These are phyloP conservation scores for Suhomyces maxii DNA, from an alignment of 1,139 yeast genomes.

Conservation along the genomic window DNA sequence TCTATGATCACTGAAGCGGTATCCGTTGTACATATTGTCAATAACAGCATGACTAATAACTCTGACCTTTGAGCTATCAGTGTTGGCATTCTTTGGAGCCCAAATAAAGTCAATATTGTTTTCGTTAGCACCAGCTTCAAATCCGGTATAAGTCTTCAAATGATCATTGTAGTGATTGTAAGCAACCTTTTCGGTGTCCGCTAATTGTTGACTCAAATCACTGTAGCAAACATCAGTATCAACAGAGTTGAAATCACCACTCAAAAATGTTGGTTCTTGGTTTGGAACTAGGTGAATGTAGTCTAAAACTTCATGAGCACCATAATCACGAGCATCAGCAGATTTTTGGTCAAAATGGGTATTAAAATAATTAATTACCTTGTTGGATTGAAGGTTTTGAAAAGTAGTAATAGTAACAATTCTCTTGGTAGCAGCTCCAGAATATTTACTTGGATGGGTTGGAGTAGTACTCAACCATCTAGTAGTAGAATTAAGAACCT, in stretches of 20 bases:
- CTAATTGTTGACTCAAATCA: slow-evolving; percentile 22
- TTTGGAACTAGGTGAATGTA: slow-evolving; percentile 29
- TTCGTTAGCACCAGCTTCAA: slow-evolving; percentile 25
- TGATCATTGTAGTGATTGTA: slow-evolving; percentile 24
- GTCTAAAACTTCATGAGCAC: slow-evolving; percentile 32
- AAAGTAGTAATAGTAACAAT: slow-evolving; percentile 42
- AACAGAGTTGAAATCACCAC: slow-evolving; percentile 44
- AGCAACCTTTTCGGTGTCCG: slow-evolving; percentile 24
- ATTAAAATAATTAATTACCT: slow-evolving; percentile 36
- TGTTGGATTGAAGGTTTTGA: slow-evolving; percentile 22
- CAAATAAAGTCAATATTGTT: slow-evolving; percentile 33
- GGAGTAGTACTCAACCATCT: slow-evolving; percentile 48
- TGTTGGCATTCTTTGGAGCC: slow-evolving; percentile 20
- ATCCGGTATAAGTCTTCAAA: slow-evolving; percentile 42
- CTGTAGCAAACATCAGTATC: slow-evolving; percentile 31
- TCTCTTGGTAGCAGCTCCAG: slow-evolving; percentile 46
- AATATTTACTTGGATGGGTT: slow-evolving; percentile 37
- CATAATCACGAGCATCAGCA: slow-evolving; percentile 34
- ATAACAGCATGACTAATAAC: slow-evolving; percentile 38
- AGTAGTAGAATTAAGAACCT: slow-evolving; percentile 34
- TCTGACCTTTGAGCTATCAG: slow-evolving; percentile 5
- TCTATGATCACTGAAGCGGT: slow-evolving; percentile 45
- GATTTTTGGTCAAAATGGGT: slow-evolving; percentile 49
- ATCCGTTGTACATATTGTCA: slow-evolving; percentile 25
- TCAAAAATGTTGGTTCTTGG: slow-evolving; percentile 33